Evolutionary conservation across 768 basidiomycete genomes (phyloP), one percentile per base, ranked within the genome.

Genomic region (Paxillus involutus): DNA sequence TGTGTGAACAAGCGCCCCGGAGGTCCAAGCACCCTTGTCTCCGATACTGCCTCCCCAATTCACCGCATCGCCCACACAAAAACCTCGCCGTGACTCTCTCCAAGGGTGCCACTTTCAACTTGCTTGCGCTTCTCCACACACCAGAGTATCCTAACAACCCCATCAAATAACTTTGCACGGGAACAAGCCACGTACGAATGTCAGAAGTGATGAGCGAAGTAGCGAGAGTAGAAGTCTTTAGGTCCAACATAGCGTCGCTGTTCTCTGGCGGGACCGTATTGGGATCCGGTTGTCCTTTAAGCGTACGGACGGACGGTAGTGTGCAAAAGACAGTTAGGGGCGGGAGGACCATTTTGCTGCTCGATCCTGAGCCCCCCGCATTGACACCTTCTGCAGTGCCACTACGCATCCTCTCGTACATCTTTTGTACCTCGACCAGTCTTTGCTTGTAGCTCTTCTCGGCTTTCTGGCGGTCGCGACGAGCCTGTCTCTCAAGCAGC

Each of bases 371-470:
- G 3, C 21, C 13, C 9, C 24, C 51, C 0, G 37, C 26, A 10
- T n/a, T 1, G 16, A 16, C 1, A 13, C 12, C 17, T 10, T n/a
- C 17, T 12, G 53, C 16, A 0, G 59, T 55, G 26, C 71, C 67
- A 1, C 74, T 72, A 33, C 75, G 73, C 30, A 86, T 73, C 43
- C 72, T 68, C 43, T 79, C 67, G 52, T 85, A 78, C 49, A 80
- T 69, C 44, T 68, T 66, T 49, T 70, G 72, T 11, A 84, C 66
- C 35, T 73, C 74, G 4, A 35, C 12, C 35, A 35, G 12, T 13
- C 35, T 64, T 43, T 59, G 51, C 52, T 54, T 52, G 49, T 71
- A 69, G 3, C 56, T 52, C 1, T 26, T 51, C 50, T 73, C 73
- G 1, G 64, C 64, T 17, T 61, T 55, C 21, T 69, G 67, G 19